Conservation (phyloP, 2,329 filamentous ascomycete species). For the Acephala macrosclerotiorum region DNA sequence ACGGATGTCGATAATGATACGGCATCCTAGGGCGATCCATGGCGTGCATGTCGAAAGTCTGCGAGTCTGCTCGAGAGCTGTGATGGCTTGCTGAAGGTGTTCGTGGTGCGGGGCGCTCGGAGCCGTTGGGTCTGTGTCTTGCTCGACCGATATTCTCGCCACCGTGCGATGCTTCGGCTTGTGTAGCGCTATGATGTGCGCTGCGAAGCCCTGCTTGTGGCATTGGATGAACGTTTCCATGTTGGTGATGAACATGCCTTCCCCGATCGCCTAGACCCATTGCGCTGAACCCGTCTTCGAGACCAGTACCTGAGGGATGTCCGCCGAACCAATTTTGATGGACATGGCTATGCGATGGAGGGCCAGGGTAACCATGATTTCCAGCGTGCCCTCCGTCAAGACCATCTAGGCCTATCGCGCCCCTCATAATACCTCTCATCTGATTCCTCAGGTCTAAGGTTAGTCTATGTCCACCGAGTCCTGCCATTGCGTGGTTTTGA, state of each 20-base stretch:
- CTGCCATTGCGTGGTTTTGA: background rate
- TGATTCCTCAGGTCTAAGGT: background rate
- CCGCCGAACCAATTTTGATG: no score
- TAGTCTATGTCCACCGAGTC: background rate
- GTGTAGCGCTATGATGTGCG: background rate
- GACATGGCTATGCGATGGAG: no score
- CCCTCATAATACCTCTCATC: background rate
- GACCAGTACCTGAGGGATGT: background rate
- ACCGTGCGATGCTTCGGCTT: background rate
- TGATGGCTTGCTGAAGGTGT: background rate
- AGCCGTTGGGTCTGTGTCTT: background rate
- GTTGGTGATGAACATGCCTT: background rate
- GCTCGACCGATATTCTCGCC: background rate
- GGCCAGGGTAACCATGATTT: background rate
- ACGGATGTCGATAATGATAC: conserved; percentile 32
- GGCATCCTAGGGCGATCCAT: conserved; percentile 28
- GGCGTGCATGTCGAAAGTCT: conserved; percentile 20
- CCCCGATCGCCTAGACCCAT: background rate
- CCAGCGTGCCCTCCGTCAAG: background rate
- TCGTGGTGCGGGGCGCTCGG: background rate
- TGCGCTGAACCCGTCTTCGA: background rate
- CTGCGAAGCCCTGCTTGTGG: background rate
- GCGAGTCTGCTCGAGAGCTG: background rate
- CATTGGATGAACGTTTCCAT: background rate
- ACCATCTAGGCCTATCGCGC: background rate